phyloP scores from a whole-genome alignment of 352 stramenopile genomes.

The Globisporangium cylindrosporum region DNA sequence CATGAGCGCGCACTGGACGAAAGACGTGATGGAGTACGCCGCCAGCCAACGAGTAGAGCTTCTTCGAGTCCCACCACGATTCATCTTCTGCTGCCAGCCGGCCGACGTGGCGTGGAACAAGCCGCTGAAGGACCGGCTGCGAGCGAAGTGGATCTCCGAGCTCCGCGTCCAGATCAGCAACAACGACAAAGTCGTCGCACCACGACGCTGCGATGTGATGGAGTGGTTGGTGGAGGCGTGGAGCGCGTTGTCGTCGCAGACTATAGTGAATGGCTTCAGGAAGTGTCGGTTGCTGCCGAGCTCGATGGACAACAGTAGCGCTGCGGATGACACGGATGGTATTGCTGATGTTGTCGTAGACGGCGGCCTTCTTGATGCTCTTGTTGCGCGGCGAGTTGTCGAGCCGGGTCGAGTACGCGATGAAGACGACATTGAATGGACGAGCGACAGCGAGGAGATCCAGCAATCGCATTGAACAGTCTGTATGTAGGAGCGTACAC shows the following conservation, averaged over 20 bases:
- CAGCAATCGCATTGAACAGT: neutral
- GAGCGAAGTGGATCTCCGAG: neutral
- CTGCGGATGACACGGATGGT: neutral
- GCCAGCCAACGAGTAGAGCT: neutral
- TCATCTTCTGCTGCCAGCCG: neutral
- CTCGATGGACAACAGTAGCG: neutral
- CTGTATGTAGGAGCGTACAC: neutral
- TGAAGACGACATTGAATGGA: neutral
- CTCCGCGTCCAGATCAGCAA: neutral
- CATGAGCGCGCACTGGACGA: conserved; percentile 5
- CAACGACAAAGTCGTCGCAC: neutral
- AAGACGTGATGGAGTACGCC: neutral
- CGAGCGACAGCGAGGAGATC: neutral
- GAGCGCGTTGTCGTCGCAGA: neutral
- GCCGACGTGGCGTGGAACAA: neutral
- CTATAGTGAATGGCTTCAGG: neutral
- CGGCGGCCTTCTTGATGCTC: neutral
- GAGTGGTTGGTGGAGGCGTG: neutral
- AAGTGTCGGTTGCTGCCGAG: neutral
- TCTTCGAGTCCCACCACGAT: neutral
- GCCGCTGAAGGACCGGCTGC: neutral
- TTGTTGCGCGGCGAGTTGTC: neutral
- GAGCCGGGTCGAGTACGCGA: neutral
- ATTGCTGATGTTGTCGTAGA: neutral
- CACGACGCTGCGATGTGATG: neutral